Evolutionary conservation across 371 early-diverging fungal genomes (phyloP), one percentile per base, ranked within the genome.

Genomic region (Dichotomocladium elegans): DNA sequence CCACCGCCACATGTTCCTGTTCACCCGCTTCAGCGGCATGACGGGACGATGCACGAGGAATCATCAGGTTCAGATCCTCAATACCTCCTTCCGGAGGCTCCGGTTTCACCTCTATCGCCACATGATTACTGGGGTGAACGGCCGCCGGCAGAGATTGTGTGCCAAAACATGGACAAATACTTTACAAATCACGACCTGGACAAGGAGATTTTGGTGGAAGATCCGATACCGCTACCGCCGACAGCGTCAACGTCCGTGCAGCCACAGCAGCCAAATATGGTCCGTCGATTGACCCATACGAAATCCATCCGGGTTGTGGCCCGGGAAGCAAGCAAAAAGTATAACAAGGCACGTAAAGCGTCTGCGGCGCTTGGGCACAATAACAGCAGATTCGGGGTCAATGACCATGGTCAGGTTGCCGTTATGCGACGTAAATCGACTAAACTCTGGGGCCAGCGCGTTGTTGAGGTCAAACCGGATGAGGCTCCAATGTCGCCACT

Each of bases 171-270:
- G 53, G 89, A 88, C 35, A 61, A 78, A 41, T 91, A 83, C 59
- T 90, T 91, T 63, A 89, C 87, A 28, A 81, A 77, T 21, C 86
- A 91, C 51, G 89, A 91, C 55, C 61, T 91, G 34, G 91, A 90
- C 52, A 74, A 82, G 49, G 88, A 86, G 10, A 80, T 90, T 26
- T 64, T 81, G 2, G 56, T 68, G 0, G 51, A 51, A 24, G 19
- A 41, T 8, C 14, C 40, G 14, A 28, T 27, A 12, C 15, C 37
- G 30, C 44, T 27, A 19, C n/a, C n/a, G n/a, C 51, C 22, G 1
- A 37, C 4, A n/a, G 17, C 17, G 35, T 4, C 35, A 3, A 2
- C 35, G 4, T n/a, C n/a, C n/a, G n/a, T n/a, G n/a, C 35, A 26
- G 3, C 48, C 22, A 26, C 54, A 43, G 24, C 54, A 28, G 35